A percentile compares a stretch with the other conserved stretches of the same genome.
Evolutionary conservation across 1,284 basidiomycete species (phyloP).

Genomic region (Heterobasidion irregulare): DNA sequence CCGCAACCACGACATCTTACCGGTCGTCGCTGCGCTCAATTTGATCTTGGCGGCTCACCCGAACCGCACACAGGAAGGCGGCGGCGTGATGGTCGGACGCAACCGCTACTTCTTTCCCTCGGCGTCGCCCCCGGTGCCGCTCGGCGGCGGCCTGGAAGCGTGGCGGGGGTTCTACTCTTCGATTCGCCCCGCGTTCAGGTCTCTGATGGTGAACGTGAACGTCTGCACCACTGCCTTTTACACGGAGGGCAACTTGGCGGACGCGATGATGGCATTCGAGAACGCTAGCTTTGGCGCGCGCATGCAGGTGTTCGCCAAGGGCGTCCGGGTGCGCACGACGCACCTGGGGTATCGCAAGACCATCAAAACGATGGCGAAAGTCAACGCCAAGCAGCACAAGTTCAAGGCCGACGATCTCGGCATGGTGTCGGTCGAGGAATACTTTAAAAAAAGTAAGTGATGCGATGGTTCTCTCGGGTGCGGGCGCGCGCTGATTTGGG

Average conservation of each 20-base stretch:
- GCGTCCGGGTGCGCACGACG: conserved; percentile 47
- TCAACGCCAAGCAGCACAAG: conserved; percentile 39
- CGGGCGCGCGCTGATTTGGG: neutral
- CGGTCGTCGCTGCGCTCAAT: conserved; percentile 66
- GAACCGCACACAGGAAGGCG: conserved; percentile 38
- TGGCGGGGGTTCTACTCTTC: conserved; percentile 72
- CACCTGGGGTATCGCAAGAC: conserved; percentile 57
- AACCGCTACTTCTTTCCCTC: conserved; percentile 70
- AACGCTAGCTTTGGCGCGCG: conserved; percentile 43
- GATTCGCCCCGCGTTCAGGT: conserved; percentile 60
- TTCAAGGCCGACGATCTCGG: conserved; percentile 48
- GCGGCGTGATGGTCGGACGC: conserved; percentile 64
- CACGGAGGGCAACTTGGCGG: conserved; percentile 49
- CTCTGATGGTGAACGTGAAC: conserved; percentile 76
- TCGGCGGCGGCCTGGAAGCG: conserved; percentile 61
- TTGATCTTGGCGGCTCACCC: conserved; percentile 59
- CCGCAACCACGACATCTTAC: conserved; percentile 55
- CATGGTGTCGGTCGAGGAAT: conserved; percentile 50
- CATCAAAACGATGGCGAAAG: conserved; percentile 39
- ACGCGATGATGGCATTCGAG: conserved; percentile 45
- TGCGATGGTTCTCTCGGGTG: neutral
- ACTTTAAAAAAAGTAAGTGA: conserved; percentile 50
- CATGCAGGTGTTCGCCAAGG: conserved; percentile 42
- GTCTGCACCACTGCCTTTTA: conserved; percentile 76
- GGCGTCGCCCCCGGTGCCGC: conserved; percentile 28